Base-by-base conservation (phyloP, 2,329 filamentous ascomycete species). In the Lomentospora prolificans region DNA sequence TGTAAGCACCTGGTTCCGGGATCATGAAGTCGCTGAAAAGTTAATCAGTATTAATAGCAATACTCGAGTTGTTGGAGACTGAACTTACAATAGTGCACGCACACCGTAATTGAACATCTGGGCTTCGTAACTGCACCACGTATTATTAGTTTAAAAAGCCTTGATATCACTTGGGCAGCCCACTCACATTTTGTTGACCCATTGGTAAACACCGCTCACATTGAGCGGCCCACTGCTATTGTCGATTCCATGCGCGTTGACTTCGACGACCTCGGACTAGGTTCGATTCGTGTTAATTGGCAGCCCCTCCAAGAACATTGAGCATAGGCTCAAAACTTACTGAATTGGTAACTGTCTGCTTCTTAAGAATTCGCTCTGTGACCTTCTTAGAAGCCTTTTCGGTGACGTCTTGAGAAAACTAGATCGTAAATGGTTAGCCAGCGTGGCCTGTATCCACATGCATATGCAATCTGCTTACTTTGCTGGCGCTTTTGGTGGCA, bases 61-160 rank as follows among this genome's bases (percentile, higher is more conserved):
- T 19, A 10, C 19, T n/a, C 7, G 24, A 25, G 6, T 10, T 22
- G 44, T 9, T 6, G 17, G 7, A 3, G 44, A 10, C 12, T 4
- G 6, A 5, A 48, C 44, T 27, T 48, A 48, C 44, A 48, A 48
- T 17, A 48, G 22, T 7, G 44, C 44, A 27, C 44, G 44, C 10
- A 48, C 17, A 48, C 44, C 44, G 10, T 48, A 48, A 19, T 48
- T 48, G 44, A 48, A 48, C 44, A 48, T 48, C 24, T 48, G 44
- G 12, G 44, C 44, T 19, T 25, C 44, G 10, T 48, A 48, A 4
- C 44, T 48, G 14, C 10, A 22, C 44, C 5, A 9, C 19, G 10
- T 12, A 17, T n/a, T n/a, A 10, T 25, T 3, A 10, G 8, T 17
- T 48, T 25, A 48, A 10, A n/a, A 25, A 22, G 19, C 41, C 7